Conservation (phyloP, 192 early-diverging fungal genomes). For the Polychytrium aggregatum region DNA sequence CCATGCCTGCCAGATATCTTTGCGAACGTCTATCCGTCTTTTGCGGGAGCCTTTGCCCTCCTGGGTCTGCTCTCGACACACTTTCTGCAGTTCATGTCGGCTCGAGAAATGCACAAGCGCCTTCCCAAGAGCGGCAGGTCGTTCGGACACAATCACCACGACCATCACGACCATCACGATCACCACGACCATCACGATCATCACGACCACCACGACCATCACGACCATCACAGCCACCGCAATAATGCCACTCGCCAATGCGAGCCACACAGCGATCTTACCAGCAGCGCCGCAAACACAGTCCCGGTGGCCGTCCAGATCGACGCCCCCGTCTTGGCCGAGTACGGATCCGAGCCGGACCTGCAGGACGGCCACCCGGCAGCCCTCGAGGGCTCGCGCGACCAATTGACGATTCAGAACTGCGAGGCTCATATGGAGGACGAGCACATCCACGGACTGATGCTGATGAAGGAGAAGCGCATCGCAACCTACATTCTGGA, state of each 20-base stretch:
- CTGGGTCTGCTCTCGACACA: constrained; percentile 14
- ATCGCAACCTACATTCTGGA: constrained; percentile 24
- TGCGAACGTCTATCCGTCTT: constrained; percentile 12
- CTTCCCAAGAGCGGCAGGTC: neutral
- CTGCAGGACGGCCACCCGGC: no score
- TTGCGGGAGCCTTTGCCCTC: constrained; percentile 14
- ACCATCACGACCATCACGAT: constrained; percentile 10
- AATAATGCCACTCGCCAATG: neutral
- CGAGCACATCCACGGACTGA: constrained; percentile 2
- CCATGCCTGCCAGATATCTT: constrained; percentile 16
- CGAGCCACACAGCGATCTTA: neutral
- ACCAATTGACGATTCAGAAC: no score
- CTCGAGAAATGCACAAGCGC: neutral
- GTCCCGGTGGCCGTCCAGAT: neutral
- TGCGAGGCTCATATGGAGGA: no score
- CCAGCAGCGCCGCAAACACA: neutral
- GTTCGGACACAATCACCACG: neutral
- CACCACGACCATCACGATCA: neutral
- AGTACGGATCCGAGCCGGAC: no score
- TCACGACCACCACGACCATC: constrained; percentile 11
- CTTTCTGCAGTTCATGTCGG: constrained; percentile 14
- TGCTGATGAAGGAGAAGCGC: constrained; percentile 8
- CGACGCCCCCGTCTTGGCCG: no score
- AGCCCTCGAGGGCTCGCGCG: no score
- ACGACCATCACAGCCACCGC: neutral